These are phyloP conservation scores for Teunomyces cretensis DNA, from an alignment of 805 yeast genomes.

Conservation along the genomic window DNA sequence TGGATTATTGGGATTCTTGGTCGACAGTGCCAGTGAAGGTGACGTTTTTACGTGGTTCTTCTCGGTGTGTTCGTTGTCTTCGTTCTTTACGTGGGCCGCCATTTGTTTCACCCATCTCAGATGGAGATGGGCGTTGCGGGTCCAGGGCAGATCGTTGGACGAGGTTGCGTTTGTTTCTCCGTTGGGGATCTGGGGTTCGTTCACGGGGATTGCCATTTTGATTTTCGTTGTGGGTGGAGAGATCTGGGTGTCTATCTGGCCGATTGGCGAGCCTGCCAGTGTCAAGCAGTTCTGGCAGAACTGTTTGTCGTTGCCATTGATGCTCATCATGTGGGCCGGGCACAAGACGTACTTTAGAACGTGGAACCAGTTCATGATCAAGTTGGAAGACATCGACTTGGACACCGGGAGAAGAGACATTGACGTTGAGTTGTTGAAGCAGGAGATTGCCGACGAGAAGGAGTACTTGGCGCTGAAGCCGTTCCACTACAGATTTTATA, in stretches of 20 bases:
- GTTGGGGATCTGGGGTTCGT: slow-evolving; percentile 38
- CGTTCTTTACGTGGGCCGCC: slow-evolving; percentile 42
- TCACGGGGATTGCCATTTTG: slow-evolving; percentile 31
- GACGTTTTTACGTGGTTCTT: slow-evolving; percentile 42
- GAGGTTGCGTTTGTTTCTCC: slow-evolving; percentile 36
- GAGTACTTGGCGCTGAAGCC: slow-evolving; percentile 29
- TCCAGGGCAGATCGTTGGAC: slow-evolving; percentile 32
- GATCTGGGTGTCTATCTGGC: slow-evolving; percentile 41
- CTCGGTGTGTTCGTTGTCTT: slow-evolving; percentile 40
- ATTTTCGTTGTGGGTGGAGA: slow-evolving; percentile 35
- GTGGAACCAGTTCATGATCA: slow-evolving; percentile 29
- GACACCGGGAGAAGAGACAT: slow-evolving; percentile 43
- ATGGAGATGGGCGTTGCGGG: slow-evolving; percentile 38
- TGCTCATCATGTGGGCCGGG: slow-evolving; percentile 43
- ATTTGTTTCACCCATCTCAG: slow-evolving; percentile 42
- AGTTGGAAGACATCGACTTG: slow-evolving; percentile 37
- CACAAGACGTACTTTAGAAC: slow-evolving; percentile 38
- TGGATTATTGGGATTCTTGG: slow-evolving; percentile 42
- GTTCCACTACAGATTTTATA: slow-evolving; percentile 27
- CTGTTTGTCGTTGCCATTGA: slow-evolving; percentile 41
- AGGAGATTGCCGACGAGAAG: slow-evolving; percentile 41
- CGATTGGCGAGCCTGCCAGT: slow-evolving; percentile 27
- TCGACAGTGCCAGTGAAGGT: slow-evolving; percentile 29
- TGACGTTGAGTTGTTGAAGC: slow-evolving; percentile 38
- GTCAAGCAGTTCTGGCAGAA: slow-evolving; percentile 49